Evolutionary conservation across 495 filamentous ascomycete genomes (phyloP).

Genomic region (Aspergillus panamensis): DNA sequence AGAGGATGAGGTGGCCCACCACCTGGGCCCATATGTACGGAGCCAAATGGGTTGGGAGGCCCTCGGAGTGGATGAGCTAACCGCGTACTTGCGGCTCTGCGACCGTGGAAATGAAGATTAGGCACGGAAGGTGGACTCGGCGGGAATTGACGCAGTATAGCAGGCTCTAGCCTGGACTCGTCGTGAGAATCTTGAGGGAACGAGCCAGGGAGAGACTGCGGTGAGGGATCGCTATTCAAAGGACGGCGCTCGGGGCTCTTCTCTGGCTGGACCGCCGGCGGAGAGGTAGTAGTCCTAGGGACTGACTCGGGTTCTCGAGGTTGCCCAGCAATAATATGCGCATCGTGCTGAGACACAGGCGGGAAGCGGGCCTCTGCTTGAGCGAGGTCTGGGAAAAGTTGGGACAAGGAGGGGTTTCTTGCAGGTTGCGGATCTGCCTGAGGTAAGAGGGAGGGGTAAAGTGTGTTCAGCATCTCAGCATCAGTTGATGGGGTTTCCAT

Average conservation of each 20-base stretch:
- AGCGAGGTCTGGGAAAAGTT: slow-evolving; percentile 21
- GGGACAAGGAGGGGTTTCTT: slow-evolving; percentile 5
- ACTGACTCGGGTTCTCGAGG: not conserved
- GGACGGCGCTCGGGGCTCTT: not conserved
- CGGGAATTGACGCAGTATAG: not conserved
- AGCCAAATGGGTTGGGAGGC: slow-evolving; percentile 24
- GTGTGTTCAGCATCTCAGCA: slow-evolving; percentile 24
- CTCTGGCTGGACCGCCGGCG: not conserved
- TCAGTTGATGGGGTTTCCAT: slow-evolving; percentile 12
- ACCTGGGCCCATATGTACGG: slow-evolving; percentile 1
- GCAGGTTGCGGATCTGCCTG: slow-evolving; percentile 6
- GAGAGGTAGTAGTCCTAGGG: not conserved
- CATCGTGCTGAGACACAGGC: slow-evolving; percentile 45
- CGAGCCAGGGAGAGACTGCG: slow-evolving; percentile 14
- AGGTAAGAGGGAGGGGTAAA: slow-evolving; percentile 32
- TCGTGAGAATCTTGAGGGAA: slow-evolving; percentile 18
- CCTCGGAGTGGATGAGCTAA: slow-evolving; percentile 16
- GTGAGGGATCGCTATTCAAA: not conserved
- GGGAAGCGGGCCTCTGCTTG: slow-evolving; percentile 37
- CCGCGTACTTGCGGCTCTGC: slow-evolving; percentile 29
- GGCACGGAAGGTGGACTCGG: not conserved
- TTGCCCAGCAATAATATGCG: slow-evolving; percentile 34
- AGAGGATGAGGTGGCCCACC: slow-evolving; percentile 11
- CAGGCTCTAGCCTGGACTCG: too few relatives aligned
- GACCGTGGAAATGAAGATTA: slow-evolving; percentile 9